phyloP scores from a whole-genome alignment of 1,284 basidiomycete genomes.

The Ceratobasidium sp. region DNA sequence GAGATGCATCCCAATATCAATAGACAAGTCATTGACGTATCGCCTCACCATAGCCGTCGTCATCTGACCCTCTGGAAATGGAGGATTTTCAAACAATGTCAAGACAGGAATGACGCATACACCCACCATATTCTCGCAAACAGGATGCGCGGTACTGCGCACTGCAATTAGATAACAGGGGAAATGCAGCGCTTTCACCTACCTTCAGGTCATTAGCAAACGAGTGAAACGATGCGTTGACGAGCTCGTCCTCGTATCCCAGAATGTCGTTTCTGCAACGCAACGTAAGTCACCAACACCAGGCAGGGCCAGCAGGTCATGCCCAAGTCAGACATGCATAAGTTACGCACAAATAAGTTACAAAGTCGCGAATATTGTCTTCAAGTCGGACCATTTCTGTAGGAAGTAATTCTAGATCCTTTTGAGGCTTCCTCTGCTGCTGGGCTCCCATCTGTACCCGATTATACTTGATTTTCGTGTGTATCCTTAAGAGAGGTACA shows the following conservation, averaged over 20 bases:
- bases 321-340: not conserved
- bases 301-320: no score
- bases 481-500: no score
- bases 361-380: not conserved
- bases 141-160: constrained; percentile 71
- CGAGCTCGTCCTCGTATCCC: constrained; percentile 59
- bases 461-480: not conserved
- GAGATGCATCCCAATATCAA: constrained; percentile 70
- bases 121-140: constrained; percentile 57
- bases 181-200: no score
- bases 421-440: constrained; percentile 3
- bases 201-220: constrained; percentile 68
- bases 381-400: not conserved
- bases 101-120: no score
- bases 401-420: not conserved
- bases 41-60: constrained; percentile 59
- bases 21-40: constrained; percentile 70
- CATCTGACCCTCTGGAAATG: constrained; percentile 51
- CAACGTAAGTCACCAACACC: not conserved
- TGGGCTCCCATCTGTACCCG: constrained; percentile 9
- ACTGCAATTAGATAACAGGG: not conserved
- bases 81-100: no score
- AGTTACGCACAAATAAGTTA: constrained; percentile 8
- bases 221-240: constrained; percentile 67
- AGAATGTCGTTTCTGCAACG: constrained; percentile 42